Percentiles rank a stretch among this genome's conserved stretches.
These are phyloP conservation scores for Cochlearia excelsa DNA, from an alignment of 345 rosid genomes.

Conservation along the genomic window DNA sequence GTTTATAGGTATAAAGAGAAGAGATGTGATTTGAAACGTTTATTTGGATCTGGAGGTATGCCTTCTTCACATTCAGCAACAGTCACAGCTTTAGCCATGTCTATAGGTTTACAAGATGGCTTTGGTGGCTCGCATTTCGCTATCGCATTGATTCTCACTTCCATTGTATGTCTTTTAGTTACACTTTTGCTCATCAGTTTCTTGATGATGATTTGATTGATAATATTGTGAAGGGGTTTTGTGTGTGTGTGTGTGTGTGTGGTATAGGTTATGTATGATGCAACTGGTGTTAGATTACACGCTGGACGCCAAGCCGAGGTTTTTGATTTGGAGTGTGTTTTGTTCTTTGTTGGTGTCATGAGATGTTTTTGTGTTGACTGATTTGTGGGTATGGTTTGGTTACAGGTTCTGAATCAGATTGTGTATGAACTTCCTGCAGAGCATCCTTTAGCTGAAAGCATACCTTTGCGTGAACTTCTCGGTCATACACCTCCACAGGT, in stretches of 20 bases:
- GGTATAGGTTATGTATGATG: constrained; percentile 83
- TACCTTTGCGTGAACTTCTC: constrained; percentile 75
- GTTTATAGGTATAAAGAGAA: constrained; percentile 69
- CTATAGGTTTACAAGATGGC: constrained; percentile 73
- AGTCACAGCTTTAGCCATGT: constrained; percentile 64
- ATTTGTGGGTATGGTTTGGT: constrained; percentile 7
- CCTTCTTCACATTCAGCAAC: constrained; percentile 94
- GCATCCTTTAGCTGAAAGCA: constrained; percentile 89
- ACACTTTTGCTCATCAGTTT: neutral
- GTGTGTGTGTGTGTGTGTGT: neutral
- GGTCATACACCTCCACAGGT: constrained; percentile 95
- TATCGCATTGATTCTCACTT: constrained; percentile 55
- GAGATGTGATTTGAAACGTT: constrained; percentile 66
- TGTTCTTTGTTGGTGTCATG: constrained; percentile 7
- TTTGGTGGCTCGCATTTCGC: constrained; percentile 66
- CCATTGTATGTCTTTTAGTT: constrained; percentile 51
- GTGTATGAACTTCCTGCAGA: constrained; percentile 87
- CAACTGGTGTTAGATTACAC: constrained; percentile 82
- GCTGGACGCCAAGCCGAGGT: constrained; percentile 98
- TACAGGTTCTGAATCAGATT: constrained; percentile 86
- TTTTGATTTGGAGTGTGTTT: neutral
- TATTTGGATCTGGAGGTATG: constrained; percentile 92
- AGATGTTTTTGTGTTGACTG: neutral
- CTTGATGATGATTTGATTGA: constrained; percentile 1
- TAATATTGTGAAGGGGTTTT: neutral